phyloP scores from a whole-genome alignment of 129 eudicot species.

The Ambrosia artemisiifolia region DNA sequence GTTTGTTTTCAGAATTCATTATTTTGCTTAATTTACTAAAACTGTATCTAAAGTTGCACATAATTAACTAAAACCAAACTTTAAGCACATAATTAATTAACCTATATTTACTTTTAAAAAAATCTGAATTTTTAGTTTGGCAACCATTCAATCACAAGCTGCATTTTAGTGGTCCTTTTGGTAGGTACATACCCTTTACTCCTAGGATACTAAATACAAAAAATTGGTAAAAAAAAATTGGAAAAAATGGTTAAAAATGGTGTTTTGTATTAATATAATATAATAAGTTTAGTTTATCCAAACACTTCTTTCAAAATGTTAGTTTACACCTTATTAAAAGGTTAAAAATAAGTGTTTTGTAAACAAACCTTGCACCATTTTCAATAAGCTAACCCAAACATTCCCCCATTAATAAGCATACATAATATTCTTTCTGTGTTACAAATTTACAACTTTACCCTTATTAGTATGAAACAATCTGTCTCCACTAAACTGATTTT shows the following conservation, averaged over 20 bases:
- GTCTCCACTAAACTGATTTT: background rate
- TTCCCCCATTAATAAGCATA: background rate
- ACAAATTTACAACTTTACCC: background rate
- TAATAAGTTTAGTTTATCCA: background rate
- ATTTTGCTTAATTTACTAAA: background rate
- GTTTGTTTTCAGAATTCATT: background rate
- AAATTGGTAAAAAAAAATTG: background rate
- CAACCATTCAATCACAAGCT: conserved; percentile 14
- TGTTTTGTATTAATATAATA: background rate
- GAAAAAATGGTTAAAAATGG: background rate
- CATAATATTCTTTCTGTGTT: too few relatives aligned
- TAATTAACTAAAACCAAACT: background rate
- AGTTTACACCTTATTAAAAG: background rate
- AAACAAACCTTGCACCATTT: background rate
- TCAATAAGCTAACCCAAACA: background rate
- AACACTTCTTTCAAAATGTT: background rate
- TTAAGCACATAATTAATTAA: too few relatives aligned
- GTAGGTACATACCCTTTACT: background rate
- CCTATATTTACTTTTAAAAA: too few relatives aligned
- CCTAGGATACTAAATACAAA: background rate
- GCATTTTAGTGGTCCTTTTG: background rate
- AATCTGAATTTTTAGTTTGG: too few relatives aligned
- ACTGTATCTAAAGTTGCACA: conserved; percentile 6
- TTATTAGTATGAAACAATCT: background rate
- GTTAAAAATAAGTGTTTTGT: background rate